Evolutionary conservation across 805 yeast genomes (phyloP).

Genomic region (Metschnikowia chrysomelidarum): DNA sequence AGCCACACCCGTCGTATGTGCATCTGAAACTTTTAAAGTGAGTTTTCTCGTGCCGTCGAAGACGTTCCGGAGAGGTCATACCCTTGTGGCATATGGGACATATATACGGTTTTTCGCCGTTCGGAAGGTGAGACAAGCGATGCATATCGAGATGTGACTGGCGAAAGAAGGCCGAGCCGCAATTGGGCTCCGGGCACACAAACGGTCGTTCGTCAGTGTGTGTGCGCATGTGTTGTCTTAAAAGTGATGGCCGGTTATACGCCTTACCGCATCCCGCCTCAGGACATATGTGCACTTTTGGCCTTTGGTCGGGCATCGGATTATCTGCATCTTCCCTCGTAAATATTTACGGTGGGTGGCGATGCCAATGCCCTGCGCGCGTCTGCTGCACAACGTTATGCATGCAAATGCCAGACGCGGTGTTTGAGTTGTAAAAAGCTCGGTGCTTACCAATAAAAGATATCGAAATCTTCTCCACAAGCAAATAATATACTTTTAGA

Average conservation of each 20-base stretch:
- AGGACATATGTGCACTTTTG: slow-evolving; percentile 63
- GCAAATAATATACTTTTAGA: too few relatives aligned
- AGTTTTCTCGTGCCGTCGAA: slow-evolving; percentile 77
- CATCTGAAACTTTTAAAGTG: slow-evolving; percentile 58
- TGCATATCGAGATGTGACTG: slow-evolving; percentile 83
- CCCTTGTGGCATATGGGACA: slow-evolving; percentile 83
- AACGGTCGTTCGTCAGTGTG: slow-evolving; percentile 83
- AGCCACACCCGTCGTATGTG: slow-evolving; percentile 57
- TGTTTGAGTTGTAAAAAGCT: too few relatives aligned
- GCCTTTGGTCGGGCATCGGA: too few relatives aligned
- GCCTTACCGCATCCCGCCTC: slow-evolving; percentile 69
- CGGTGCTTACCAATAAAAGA: too few relatives aligned
- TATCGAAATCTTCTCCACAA: too few relatives aligned
- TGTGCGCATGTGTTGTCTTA: slow-evolving; percentile 77
- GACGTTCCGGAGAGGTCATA: slow-evolving; percentile 74
- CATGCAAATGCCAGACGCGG: too few relatives aligned
- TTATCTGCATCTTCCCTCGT: too few relatives aligned
- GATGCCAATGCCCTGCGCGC: too few relatives aligned
- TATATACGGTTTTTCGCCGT: slow-evolving; percentile 61
- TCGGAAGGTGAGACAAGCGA: slow-evolving; percentile 53
- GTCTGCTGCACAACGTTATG: too few relatives aligned
- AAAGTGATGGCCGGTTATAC: slow-evolving; percentile 75
- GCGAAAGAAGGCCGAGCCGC: slow-evolving; percentile 66
- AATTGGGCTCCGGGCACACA: slow-evolving; percentile 51
- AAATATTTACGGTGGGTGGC: too few relatives aligned